Percentiles rank a stretch among this genome's conserved stretches.
phyloP scores from a whole-genome alignment of 73 alveolate genomes.

The Paramecium biaurelia region DNA sequence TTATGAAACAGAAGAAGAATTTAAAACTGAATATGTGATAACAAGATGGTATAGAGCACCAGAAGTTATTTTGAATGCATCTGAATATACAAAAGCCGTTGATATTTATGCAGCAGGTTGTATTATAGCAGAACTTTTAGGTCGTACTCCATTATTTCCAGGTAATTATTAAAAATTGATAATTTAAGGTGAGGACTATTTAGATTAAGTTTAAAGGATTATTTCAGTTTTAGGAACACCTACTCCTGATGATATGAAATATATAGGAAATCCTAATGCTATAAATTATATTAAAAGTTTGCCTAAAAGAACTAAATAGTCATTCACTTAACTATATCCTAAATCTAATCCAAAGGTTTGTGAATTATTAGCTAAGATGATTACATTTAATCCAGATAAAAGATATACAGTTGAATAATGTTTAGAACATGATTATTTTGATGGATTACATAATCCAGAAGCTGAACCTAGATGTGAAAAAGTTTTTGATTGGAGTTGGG shows the following conservation, averaged over 20 bases:
- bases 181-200: constrained; percentile 70
- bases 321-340: constrained; percentile 85
- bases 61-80: constrained; percentile 76
- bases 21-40: constrained; percentile 83
- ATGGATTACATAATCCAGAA: constrained; percentile 83
- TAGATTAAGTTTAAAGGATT: constrained; percentile 83
- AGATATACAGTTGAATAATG: constrained; percentile 86
- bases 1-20: constrained; percentile 73
- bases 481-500: constrained; percentile 90
- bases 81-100: constrained; percentile 80
- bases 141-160: constrained; percentile 91
- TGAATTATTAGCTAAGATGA: constrained; percentile 86
- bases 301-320: constrained; percentile 82
- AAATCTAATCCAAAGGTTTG: constrained; percentile 87
- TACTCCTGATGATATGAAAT: constrained; percentile 81
- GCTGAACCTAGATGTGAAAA: constrained; percentile 80
- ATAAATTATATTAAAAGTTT: constrained; percentile 82
- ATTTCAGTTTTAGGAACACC: constrained; percentile 92
- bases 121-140: constrained; percentile 85
- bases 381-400: constrained; percentile 89
- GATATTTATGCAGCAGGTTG: constrained; percentile 90
- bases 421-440: constrained; percentile 90
- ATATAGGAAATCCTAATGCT: constrained; percentile 87
- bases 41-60: constrained; percentile 76
- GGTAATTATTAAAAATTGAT: constrained; percentile 48